Conservation (phyloP, 306 rosid genomes). For the Begonia loranthoides region DNA sequence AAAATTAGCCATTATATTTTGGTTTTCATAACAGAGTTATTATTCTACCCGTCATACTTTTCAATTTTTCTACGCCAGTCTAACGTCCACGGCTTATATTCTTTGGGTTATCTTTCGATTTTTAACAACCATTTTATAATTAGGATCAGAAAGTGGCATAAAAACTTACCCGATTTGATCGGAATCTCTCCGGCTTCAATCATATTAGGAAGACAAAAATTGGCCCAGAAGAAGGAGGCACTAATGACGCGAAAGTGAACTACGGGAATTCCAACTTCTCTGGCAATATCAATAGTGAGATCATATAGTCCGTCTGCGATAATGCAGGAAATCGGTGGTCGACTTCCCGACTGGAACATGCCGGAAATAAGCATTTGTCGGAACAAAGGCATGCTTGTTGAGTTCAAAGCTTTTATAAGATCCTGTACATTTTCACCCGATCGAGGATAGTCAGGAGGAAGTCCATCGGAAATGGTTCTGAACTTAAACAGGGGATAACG, state of each 20-base stretch:
- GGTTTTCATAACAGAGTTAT: too few species aligned
- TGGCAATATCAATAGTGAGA: conserved; percentile 16
- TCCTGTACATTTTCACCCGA: background rate
- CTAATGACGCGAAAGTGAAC: conserved; percentile 28
- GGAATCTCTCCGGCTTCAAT: conserved; percentile 27
- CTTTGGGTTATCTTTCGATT: too few species aligned
- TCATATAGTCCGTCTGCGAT: conserved; percentile 27
- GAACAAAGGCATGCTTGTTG: conserved; percentile 16
- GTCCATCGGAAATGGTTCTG: conserved; percentile 25
- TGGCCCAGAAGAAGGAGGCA: conserved; percentile 34
- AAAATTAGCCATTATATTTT: too few species aligned
- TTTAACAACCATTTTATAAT: too few species aligned
- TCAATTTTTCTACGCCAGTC: too few species aligned
- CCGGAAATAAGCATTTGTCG: conserved; percentile 10
- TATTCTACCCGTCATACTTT: too few species aligned
- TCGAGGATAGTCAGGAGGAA: conserved; percentile 7
- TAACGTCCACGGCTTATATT: too few species aligned
- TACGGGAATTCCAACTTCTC: conserved; percentile 16
- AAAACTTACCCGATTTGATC: background rate
- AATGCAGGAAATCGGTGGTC: conserved; percentile 13
- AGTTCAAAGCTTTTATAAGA: background rate
- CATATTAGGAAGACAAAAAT: conserved; percentile 16
- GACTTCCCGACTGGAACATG: background rate
- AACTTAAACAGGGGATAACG: conserved; percentile 25
- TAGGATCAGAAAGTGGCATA: too few species aligned